phyloP scores from a whole-genome alignment of 148 eudicot species.

The Euryodendron excelsum region DNA sequence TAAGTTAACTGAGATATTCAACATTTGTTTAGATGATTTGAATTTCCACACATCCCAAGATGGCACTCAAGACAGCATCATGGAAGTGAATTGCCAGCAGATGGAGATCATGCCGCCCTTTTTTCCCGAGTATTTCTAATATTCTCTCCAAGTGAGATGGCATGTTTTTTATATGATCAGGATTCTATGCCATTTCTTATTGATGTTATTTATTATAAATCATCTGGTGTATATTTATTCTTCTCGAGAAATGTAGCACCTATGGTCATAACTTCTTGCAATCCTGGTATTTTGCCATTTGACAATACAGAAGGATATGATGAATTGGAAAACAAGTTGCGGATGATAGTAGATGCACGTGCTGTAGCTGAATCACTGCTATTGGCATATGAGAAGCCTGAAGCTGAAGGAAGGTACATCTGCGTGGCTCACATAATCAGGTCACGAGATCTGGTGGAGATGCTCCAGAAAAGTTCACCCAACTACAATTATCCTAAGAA shows the following conservation, averaged over 20 bases:
- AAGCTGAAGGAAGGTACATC: slow-evolving; percentile 74
- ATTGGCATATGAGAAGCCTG: slow-evolving; percentile 66
- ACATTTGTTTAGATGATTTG: neutral
- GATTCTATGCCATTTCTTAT: neutral
- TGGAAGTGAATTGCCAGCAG: neutral
- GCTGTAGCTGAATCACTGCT: slow-evolving; percentile 71
- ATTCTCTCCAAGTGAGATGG: neutral
- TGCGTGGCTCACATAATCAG: slow-evolving; percentile 47
- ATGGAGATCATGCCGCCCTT: neutral
- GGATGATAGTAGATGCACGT: slow-evolving; percentile 67
- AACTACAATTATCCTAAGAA: slow-evolving; percentile 43
- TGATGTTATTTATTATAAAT: neutral
- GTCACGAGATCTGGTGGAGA: slow-evolving; percentile 50
- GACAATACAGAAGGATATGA: slow-evolving; percentile 45
- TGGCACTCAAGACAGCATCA: neutral
- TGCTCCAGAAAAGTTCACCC: slow-evolving; percentile 25
- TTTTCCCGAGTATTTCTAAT: neutral
- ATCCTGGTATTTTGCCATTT: neutral
- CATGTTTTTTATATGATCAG: neutral
- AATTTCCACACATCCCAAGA: neutral
- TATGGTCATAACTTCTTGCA: neutral
- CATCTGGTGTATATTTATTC: neutral
- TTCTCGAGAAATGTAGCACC: neutral
- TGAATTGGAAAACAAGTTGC: slow-evolving; percentile 40
- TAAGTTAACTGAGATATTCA: neutral